Evolutionary conservation across 805 yeast species (phyloP).

Genomic region (Saturnispora bothae): DNA sequence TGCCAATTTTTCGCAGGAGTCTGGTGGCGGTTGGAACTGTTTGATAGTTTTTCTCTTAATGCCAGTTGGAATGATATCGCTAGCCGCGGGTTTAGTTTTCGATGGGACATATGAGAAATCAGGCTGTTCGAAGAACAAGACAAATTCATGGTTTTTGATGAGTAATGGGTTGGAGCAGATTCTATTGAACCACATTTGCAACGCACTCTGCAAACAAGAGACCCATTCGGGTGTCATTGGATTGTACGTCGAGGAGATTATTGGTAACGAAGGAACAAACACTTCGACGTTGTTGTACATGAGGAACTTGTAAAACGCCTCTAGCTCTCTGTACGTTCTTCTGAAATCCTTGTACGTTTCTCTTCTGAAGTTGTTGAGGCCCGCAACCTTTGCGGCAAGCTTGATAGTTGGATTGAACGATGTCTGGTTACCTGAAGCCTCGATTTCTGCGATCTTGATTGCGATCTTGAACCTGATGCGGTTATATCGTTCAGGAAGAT

Average conservation of each 20-base stretch:
- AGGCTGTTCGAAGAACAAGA: conserved; percentile 44
- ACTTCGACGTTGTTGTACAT: conserved; percentile 81
- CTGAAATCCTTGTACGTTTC: conserved; percentile 60
- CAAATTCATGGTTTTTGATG: conserved; percentile 78
- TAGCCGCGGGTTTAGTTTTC: conserved; percentile 29
- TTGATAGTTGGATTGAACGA: conserved; percentile 71
- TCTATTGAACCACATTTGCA: conserved; percentile 84
- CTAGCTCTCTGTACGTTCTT: conserved; percentile 71
- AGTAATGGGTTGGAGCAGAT: conserved; percentile 67
- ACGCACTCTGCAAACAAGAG: conserved; percentile 39
- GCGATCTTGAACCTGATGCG: conserved; percentile 31
- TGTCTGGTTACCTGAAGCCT: conserved; percentile 45
- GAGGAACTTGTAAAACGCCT: conserved; percentile 64
- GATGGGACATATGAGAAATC: conserved; percentile 31
- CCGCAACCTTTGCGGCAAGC: conserved; percentile 48
- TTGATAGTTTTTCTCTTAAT: conserved; percentile 80
- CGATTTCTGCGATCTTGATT: conserved; percentile 58
- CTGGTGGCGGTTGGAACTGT: conserved; percentile 87
- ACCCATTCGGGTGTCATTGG: conserved; percentile 76
- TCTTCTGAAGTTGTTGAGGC: conserved; percentile 69
- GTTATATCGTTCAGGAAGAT: conserved; percentile 42
- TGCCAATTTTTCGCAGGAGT: conserved; percentile 70
- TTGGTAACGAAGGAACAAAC: conserved; percentile 83
- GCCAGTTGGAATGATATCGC: conserved; percentile 64
- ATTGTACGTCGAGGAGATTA: conserved; percentile 66